Evolutionary conservation across 805 yeast species (phyloP).

Genomic region (Saccharomycopsis fermentans): DNA sequence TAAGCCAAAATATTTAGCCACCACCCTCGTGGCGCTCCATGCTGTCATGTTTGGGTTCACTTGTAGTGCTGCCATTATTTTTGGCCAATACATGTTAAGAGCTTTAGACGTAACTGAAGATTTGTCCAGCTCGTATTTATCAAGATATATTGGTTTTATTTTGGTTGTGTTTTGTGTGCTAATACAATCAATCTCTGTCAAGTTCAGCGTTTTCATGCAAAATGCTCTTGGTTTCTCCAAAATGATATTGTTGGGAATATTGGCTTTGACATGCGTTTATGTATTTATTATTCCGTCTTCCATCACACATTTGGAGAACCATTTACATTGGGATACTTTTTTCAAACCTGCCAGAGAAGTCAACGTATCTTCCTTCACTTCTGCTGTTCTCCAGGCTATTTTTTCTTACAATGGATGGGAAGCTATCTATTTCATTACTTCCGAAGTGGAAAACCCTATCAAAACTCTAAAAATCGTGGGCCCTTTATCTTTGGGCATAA

Average conservation of each 20-base stretch:
- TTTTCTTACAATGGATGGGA: constrained; percentile 60
- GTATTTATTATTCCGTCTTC: constrained; percentile 39
- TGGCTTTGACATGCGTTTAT: constrained; percentile 50
- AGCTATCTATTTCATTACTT: constrained; percentile 47
- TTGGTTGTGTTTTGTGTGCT: constrained; percentile 29
- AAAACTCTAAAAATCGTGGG: constrained; percentile 53
- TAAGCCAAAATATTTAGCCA: constrained; percentile 45
- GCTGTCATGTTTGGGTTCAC: constrained; percentile 46
- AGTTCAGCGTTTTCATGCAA: constrained; percentile 50
- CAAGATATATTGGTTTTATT: constrained; percentile 34
- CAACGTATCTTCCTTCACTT: constrained; percentile 37
- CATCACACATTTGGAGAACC: constrained; percentile 34
- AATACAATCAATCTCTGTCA: constrained; percentile 51
- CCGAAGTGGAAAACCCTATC: constrained; percentile 50
- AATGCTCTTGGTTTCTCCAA: constrained; percentile 56
- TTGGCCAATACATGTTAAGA: constrained; percentile 48
- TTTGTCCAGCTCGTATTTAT: constrained; percentile 28
- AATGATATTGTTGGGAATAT: constrained; percentile 39
- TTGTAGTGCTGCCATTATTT: constrained; percentile 45
- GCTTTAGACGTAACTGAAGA: constrained; percentile 34
- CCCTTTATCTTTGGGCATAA: constrained; percentile 39
- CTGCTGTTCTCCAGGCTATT: constrained; percentile 47
- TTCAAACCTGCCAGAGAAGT: constrained; percentile 26
- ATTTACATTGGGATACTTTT: constrained; percentile 29
- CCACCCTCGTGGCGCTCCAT: constrained; percentile 40